Evolutionary conservation across 2,329 filamentous ascomycete genomes (phyloP).

Genomic region (Neofusicoccum cordaticola): DNA sequence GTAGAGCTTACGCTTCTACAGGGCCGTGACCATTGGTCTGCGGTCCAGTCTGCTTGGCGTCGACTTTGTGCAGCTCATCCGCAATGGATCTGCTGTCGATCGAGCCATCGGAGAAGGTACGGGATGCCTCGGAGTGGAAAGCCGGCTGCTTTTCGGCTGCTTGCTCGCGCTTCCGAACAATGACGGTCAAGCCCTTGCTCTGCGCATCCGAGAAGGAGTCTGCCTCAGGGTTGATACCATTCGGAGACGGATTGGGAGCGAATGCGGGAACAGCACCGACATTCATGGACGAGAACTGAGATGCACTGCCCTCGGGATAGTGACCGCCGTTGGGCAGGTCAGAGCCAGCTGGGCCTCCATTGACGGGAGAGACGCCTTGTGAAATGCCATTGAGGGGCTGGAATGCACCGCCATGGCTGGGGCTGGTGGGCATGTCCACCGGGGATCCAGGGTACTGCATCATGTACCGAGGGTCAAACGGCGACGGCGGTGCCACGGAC

Average conservation of each 20-base stretch:
- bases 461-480: conserved; percentile 32
- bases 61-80: conserved; percentile 45
- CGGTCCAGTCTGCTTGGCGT: conserved; percentile 37
- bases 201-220: conserved; percentile 54
- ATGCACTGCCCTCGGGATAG: neutral
- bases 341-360: neutral
- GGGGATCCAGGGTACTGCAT: conserved; percentile 22
- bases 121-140: conserved; percentile 41
- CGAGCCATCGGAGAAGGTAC: conserved; percentile 56
- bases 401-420: neutral
- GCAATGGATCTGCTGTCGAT: conserved; percentile 53
- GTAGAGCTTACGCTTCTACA: conserved; percentile 30
- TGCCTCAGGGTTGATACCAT: conserved; percentile 28
- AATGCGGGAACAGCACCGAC: conserved; percentile 15
- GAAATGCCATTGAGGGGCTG: conserved; percentile 15
- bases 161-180: conserved; percentile 46
- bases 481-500: conserved; percentile 36
- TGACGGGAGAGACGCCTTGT: conserved; percentile 9
- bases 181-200: conserved; percentile 51
- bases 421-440: conserved; percentile 5
- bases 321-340: conserved; percentile 12
- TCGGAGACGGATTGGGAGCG: conserved; percentile 27
- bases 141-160: conserved; percentile 34
- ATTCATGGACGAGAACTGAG: conserved; percentile 14
- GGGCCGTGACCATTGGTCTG: conserved; percentile 35